Conservation (phyloP, 1,139 yeast genomes). For the Hyphopichia buzzinii region DNA sequence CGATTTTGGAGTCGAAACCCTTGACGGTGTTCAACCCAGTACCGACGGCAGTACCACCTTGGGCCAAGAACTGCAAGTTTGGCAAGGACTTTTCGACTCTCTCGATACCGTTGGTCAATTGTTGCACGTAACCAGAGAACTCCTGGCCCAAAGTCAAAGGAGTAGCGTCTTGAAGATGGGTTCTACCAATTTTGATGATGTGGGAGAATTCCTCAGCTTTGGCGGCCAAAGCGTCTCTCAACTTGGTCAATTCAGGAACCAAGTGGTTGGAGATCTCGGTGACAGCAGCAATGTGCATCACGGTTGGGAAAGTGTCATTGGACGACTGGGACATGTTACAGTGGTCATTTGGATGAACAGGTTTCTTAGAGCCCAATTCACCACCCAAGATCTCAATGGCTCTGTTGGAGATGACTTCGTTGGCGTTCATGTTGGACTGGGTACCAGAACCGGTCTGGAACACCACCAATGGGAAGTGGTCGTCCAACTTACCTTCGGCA, state of each 20-base stretch:
- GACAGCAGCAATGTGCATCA: conserved; percentile 96
- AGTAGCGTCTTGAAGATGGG: conserved; percentile 95
- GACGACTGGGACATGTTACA: conserved; percentile 94
- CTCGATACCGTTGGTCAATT: conserved; percentile 76
- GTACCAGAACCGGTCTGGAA: conserved; percentile 98
- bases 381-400: conserved; percentile 93
- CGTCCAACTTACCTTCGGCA: conserved; percentile 76
- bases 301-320: conserved; percentile 94
- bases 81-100: conserved; percentile 71
- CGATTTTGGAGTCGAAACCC: conserved; percentile 80
- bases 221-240: conserved; percentile 65
- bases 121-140: conserved; percentile 89
- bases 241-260: conserved; percentile 67
- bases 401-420: conserved; percentile 91
- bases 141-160: conserved; percentile 94
- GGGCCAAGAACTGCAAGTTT: conserved; percentile 74
- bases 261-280: conserved; percentile 69
- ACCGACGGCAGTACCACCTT: conserved; percentile 98
- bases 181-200: conserved; percentile 93
- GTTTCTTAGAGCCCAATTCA: conserved; percentile 74
- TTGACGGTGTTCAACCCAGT: conserved; percentile 86
- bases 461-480: conserved; percentile 91
- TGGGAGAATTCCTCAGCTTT: conserved; percentile 74
- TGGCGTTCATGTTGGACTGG: conserved; percentile 94
- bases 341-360: conserved; percentile 95